Evolutionary conservation across 331 rosid genomes (phyloP), one percentile per base, ranked within the genome.

Genomic region (Prunus yedoensis): DNA sequence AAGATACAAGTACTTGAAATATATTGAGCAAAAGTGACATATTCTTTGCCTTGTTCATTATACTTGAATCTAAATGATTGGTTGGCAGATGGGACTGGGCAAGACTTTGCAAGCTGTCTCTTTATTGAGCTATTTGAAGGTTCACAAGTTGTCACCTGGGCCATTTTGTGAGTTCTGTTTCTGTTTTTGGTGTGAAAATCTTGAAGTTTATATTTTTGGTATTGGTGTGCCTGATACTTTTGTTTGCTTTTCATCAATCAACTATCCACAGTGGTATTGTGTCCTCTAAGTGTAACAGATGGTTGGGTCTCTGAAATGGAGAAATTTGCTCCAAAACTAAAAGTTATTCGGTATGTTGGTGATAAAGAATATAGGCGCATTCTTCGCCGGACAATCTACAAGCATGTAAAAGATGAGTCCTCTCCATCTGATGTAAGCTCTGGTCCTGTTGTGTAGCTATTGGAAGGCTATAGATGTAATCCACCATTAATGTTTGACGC

Each of bases 21-120:
- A 43, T 5, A 17, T 57, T 57, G 17, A 72, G 76, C 4, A 57
- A 15, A 58, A 41, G 27, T 21, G n/a, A 56, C 17, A 8, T 35
- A 32, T 35, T n/a, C 2, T 46, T 43, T 54, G 38, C 77, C 25
- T 46, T 81, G 49, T 67, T 65, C 41, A 46, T 63, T 51, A 41
- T 81, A 32, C 58, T 25, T 81, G 53, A 66, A 73, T 77, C 51
- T 69, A 35, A 77, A 51, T 71, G 73, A 76, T 51, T 79, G 20
- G 49, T 81, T 78, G 65, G 77, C 92, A 94, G 99, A 94, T 94
- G 99, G 99, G 99, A 75, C 84, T 94, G 50, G 97, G 99, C 53
- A 94, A 94, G 96, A 94, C 99, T 43, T 71, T 94, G 85, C 99
- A 94, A 77, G 99, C 96, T 76, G 86, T 94, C 80, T 87, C 93